These are phyloP conservation scores for Annulohypoxylon moriforme DNA, from an alignment of 495 filamentous ascomycete genomes.

Conservation along the genomic window DNA sequence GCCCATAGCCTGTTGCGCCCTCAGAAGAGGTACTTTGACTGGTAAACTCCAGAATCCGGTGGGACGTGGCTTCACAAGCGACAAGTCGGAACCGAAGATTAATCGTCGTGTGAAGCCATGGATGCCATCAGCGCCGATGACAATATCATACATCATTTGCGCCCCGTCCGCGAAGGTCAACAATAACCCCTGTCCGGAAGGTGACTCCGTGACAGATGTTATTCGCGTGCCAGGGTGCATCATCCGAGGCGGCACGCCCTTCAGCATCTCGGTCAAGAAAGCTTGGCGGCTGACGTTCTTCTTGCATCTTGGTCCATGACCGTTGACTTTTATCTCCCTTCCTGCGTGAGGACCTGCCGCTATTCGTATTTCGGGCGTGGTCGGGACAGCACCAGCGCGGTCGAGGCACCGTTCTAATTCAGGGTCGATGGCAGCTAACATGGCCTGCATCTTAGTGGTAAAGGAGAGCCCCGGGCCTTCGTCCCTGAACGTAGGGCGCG, in stretches of 20 bases:
- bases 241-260: slow-evolving; percentile 38
- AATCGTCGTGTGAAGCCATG: slow-evolving; percentile 41
- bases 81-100: slow-evolving; percentile 39
- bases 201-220: slow-evolving; percentile 34
- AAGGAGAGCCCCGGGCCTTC: slow-evolving; percentile 46
- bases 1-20: slow-evolving; percentile 43
- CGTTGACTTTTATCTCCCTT: slow-evolving; percentile 24
- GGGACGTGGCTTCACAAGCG: slow-evolving; percentile 18
- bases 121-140: slow-evolving; percentile 45
- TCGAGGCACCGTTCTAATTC: slow-evolving; percentile 40
- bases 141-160: slow-evolving; percentile 43
- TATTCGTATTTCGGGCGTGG: slow-evolving; percentile 23
- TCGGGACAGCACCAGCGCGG: slow-evolving; percentile 42
- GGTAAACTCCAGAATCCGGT: slow-evolving; percentile 44
- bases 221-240: slow-evolving; percentile 40
- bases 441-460: slow-evolving; percentile 35
- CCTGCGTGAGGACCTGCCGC: slow-evolving; percentile 40
- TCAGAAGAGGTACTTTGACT: slow-evolving; percentile 39
- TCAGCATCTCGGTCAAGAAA: slow-evolving; percentile 40
- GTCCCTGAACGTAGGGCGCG: slow-evolving; percentile 46
- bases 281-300: slow-evolving; percentile 40
- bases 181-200: slow-evolving; percentile 31
- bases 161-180: slow-evolving; percentile 41
- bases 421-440: slow-evolving; percentile 39
- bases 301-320: neutral